phyloP scores from a whole-genome alignment of 1,284 basidiomycete genomes.

The Pseudozyma tsukubaensis region DNA sequence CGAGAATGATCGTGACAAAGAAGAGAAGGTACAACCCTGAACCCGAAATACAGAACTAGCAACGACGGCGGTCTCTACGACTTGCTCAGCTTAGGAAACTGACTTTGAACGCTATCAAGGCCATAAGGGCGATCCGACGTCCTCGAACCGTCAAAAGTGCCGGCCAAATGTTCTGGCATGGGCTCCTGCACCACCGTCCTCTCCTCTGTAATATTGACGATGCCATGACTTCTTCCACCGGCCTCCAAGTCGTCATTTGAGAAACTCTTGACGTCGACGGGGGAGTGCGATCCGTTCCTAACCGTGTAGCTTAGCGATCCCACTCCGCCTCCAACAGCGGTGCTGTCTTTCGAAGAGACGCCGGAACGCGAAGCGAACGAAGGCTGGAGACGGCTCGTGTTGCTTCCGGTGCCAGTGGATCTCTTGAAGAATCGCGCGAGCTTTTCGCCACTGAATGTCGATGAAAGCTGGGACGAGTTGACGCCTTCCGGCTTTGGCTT shows the following conservation, averaged over 20 bases:
- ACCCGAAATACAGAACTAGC: too few relatives aligned
- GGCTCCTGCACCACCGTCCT: constrained; percentile 25
- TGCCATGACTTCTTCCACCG: neutral
- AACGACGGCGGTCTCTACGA: constrained; percentile 2
- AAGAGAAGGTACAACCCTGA: too few relatives aligned
- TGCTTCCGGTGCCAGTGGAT: neutral
- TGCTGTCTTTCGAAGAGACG: constrained; percentile 5
- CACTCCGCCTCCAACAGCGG: constrained; percentile 5
- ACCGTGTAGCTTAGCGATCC: constrained; percentile 17
- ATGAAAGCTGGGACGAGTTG: constrained; percentile 20
- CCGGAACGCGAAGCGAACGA: constrained; percentile 9
- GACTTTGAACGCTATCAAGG: constrained; percentile 9
- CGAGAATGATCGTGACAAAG: too few relatives aligned
- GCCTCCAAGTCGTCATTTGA: constrained; percentile 35
- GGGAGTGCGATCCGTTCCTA: constrained; percentile 13
- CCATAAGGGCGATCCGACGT: constrained; percentile 6
- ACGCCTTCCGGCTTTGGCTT: constrained; percentile 36
- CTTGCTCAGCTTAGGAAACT: constrained; percentile 35
- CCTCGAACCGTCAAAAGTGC: constrained; percentile 2
- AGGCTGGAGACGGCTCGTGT: constrained; percentile 11
- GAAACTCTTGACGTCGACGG: constrained; percentile 29
- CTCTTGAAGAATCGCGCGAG: constrained; percentile 36
- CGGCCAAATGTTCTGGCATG: constrained; percentile 44
- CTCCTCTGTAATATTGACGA: constrained; percentile 34
- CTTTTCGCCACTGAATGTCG: constrained; percentile 26